phyloP scores from a whole-genome alignment of 2,329 filamentous ascomycete genomes.

The Aureobasidium uvarum region DNA sequence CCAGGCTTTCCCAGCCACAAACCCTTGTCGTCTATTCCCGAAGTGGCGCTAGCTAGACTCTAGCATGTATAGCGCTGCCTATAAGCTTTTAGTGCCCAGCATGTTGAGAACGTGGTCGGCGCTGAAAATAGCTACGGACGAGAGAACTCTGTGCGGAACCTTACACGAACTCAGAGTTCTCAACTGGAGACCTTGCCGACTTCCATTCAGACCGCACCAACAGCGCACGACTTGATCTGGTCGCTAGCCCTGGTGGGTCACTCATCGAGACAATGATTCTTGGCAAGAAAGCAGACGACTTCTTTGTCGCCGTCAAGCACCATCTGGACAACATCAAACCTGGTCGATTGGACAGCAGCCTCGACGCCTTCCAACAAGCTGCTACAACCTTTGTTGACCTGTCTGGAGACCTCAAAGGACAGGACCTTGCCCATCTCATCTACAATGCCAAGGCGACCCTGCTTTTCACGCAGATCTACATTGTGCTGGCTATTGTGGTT shows the following conservation, averaged over 20 bases:
- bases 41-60: neutral
- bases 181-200: slow-evolving; percentile 6
- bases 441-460: slow-evolving; percentile 21
- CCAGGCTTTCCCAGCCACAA: neutral
- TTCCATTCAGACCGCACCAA: neutral
- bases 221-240: neutral
- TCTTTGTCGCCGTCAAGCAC: slow-evolving; percentile 18
- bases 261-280: neutral
- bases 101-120: slow-evolving; percentile 10
- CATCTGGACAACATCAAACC: slow-evolving; percentile 15
- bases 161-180: neutral
- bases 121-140: neutral
- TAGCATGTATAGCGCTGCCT: neutral
- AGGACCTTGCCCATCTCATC: slow-evolving; percentile 18
- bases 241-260: neutral
- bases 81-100: neutral
- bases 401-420: slow-evolving; percentile 9
- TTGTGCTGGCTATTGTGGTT: slow-evolving; percentile 16
- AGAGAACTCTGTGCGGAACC: neutral
- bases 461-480: slow-evolving; percentile 14
- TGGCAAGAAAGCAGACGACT: slow-evolving; percentile 16
- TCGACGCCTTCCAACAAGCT: slow-evolving; percentile 13
- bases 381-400: slow-evolving; percentile 15
- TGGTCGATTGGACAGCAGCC: slow-evolving; percentile 3
- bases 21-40: neutral